These are phyloP conservation scores for Pichia phayaonensis DNA, from an alignment of 805 yeast species.

Conservation along the genomic window DNA sequence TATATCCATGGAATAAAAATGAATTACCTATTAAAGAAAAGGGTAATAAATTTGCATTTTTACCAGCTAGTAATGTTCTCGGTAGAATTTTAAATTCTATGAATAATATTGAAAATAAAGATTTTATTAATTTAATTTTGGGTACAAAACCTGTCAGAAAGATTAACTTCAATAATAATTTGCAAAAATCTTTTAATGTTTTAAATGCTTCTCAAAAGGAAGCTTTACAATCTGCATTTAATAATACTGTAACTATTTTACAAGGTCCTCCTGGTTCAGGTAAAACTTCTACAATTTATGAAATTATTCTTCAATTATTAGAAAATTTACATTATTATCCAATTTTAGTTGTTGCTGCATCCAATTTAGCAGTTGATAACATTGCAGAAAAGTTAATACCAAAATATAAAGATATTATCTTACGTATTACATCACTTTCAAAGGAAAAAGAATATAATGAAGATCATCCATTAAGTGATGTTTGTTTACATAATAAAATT, in stretches of 20 bases:
- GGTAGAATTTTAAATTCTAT: constrained; percentile 60
- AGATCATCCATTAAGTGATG: constrained; percentile 46
- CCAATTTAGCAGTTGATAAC: constrained; percentile 69
- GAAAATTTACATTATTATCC: constrained; percentile 55
- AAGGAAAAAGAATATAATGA: constrained; percentile 55
- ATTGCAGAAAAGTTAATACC: constrained; percentile 60
- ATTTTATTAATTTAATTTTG: constrained; percentile 31
- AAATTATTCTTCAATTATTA: constrained; percentile 65
- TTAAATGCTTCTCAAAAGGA: constrained; percentile 64
- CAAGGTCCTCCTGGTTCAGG: constrained; percentile 85
- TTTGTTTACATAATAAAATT: constrained; percentile 60
- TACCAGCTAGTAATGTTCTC: constrained; percentile 59
- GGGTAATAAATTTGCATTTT: constrained; percentile 30
- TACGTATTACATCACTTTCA: constrained; percentile 51
- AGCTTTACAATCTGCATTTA: constrained; percentile 67
- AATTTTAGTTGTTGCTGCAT: constrained; percentile 66
- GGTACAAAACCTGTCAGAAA: constrained; percentile 25
- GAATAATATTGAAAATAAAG: constrained; percentile 49
- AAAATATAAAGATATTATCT: constrained; percentile 41
- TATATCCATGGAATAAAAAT: constrained; percentile 50
- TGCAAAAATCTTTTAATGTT: constrained; percentile 41
- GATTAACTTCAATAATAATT: constrained; percentile 47
- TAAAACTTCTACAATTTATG: constrained; percentile 77
- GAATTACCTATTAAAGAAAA: constrained; percentile 19
- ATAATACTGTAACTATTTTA: constrained; percentile 46